Conservation (phyloP, 1,139 yeast genomes). For the Candida gigantensis region DNA sequence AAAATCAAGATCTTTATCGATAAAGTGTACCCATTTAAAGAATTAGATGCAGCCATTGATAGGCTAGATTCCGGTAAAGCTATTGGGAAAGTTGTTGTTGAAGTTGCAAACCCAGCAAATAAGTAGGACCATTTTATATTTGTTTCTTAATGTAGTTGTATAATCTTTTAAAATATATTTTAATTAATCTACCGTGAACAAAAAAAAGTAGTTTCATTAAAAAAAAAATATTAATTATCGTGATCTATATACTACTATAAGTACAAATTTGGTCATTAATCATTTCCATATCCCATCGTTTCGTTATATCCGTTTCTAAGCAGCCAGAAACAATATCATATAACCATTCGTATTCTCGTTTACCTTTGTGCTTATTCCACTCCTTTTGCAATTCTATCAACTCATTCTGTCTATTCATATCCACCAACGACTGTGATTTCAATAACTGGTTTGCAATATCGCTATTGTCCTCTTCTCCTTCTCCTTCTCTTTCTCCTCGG, state of each 20-base stretch:
- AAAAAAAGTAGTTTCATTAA: too few species aligned
- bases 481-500: too few species aligned
- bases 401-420: conserved; percentile 23
- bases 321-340: conserved; percentile 56
- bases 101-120: conserved; percentile 10
- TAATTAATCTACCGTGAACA: too few species aligned
- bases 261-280: conserved; percentile 18
- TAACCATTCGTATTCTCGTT: conserved; percentile 30
- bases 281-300: conserved; percentile 51
- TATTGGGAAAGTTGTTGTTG: conserved; percentile 61
- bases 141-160: too few species aligned
- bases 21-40: conserved; percentile 48
- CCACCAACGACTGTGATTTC: conserved; percentile 22
- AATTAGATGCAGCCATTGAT: conserved; percentile 51
- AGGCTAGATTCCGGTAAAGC: conserved; percentile 50
- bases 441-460: conserved; percentile 15
- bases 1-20: conserved; percentile 51
- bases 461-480: conserved; percentile 8
- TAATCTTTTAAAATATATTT: too few species aligned
- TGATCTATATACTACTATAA: conserved; percentile 3
- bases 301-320: conserved; percentile 49
- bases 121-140: too few species aligned
- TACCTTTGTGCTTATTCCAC: conserved; percentile 25
- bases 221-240: too few species aligned
- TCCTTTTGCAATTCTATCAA: conserved; percentile 17